Base-by-base conservation (phyloP, 192 early-diverging fungal genomes). In the Coemansia sp. region DNA sequence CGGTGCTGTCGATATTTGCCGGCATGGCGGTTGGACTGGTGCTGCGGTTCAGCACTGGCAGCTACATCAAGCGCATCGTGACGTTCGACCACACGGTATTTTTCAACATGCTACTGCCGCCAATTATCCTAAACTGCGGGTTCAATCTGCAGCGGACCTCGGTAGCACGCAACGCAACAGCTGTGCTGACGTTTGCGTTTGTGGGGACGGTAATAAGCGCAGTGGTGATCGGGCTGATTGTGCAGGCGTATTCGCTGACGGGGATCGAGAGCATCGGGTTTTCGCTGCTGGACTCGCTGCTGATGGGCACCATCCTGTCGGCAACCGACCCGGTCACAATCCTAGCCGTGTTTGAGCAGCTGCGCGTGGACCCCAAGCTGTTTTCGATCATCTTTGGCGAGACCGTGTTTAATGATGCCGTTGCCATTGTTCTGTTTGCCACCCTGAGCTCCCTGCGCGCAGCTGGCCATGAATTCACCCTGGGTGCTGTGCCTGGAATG, bases 241-340 rank as follows among this genome's bases (percentile, higher is more conserved):
- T 88, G 0, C 89, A 87, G 58, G 62, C 90, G 3, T 82, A 87
- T 49, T 82, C 87, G 12, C 57, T 82, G 40, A 85, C 85, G 10
- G 87, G 88, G 46, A 71, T 91, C 10, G 87, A 89, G 43, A 79
- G 77, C 34, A 77, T 89, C 8, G 74, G 79, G 42, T 68, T 98
- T 38, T 83, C 86, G 11, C 87, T 94, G 42, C 76, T 96, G 46
- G 96, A 98, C 66, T 91, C 88, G 58, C 88, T 98, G 73, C 90
- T 94, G 21, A 90, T 97, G 66, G 96, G 96, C 14, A 82, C 93
- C 11, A 92, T 98, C 49, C 71, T 98, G 44, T 94, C 92, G 9
- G 93, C 96, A 14, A 98, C 96, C 2, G 96, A 98, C 67, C 94
- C 96, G 3, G 94, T 98, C 30, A 97, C 96, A 0, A 90, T 98